Conservation (phyloP, 2,329 filamentous ascomycete genomes). For the Colletotrichum simmondsii region DNA sequence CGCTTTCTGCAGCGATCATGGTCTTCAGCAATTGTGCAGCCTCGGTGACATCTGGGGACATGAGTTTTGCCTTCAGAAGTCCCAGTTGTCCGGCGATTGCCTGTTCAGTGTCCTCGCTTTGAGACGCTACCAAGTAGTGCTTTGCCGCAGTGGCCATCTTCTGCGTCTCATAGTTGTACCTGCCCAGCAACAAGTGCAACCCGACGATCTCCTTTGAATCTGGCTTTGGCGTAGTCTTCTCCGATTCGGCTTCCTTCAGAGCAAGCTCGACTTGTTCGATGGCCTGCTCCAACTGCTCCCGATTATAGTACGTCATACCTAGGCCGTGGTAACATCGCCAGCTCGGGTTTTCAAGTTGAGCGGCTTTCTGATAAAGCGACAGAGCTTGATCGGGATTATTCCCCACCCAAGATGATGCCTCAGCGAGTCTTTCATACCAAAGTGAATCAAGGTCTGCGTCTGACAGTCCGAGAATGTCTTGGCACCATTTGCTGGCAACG, state of each 20-base stretch:
- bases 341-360: neutral
- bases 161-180: neutral
- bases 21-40: neutral
- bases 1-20: neutral
- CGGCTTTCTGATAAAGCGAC: neutral
- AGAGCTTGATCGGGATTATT: neutral
- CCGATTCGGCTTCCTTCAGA: neutral
- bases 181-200: neutral
- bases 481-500: neutral
- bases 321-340: neutral
- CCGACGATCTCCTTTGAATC: neutral
- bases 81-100: neutral
- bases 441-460: neutral
- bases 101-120: neutral
- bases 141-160: neutral
- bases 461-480: neutral
- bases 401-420: neutral
- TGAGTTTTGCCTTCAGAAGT: neutral
- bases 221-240: neutral
- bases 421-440: neutral
- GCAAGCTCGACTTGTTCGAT: neutral
- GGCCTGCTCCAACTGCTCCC: neutral
- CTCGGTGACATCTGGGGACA: neutral
- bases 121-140: neutral
- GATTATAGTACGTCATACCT: neutral